phyloP scores from a whole-genome alignment of 2,329 filamentous ascomycete species.

The Aspergillus calidoustus region DNA sequence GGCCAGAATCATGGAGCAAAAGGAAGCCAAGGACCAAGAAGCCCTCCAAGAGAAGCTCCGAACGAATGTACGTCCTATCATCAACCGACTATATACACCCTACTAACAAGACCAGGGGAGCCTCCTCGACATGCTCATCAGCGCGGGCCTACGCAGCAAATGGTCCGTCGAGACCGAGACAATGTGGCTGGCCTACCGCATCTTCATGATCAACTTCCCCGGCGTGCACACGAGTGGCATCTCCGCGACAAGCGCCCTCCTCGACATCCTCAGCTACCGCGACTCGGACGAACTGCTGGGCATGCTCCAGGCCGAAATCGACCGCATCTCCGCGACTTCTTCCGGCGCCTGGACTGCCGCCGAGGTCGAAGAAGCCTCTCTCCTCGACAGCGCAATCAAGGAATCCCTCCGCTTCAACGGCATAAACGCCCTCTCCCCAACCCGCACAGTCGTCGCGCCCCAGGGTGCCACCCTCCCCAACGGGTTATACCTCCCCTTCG shows the following conservation, averaged over 20 bases:
- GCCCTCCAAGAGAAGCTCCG: conserved; percentile 15
- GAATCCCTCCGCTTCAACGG: conserved; percentile 22
- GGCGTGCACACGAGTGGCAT: conserved; percentile 23
- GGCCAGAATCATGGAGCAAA: conserved; percentile 16
- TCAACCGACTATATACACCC: neutral
- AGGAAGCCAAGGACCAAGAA: conserved; percentile 2
- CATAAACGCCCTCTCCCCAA: conserved; percentile 22
- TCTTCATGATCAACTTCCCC: conserved; percentile 24
- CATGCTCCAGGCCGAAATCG: conserved; percentile 14
- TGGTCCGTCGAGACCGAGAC: conserved; percentile 20
- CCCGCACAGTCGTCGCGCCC: conserved; percentile 18
- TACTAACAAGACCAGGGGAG: conserved; percentile 10
- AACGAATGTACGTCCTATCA: neutral
- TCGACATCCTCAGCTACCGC: conserved; percentile 18
- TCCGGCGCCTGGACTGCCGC: conserved; percentile 16
- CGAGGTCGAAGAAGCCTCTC: conserved; percentile 10
- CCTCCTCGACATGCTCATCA: conserved; percentile 21
- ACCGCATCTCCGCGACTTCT: conserved; percentile 7
- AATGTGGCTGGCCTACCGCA: conserved; percentile 21
- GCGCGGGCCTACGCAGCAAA: conserved; percentile 19
- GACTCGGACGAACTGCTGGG: conserved; percentile 5
- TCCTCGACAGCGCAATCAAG: conserved; percentile 21
- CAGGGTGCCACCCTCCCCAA: conserved; percentile 15
- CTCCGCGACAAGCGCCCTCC: conserved; percentile 19
- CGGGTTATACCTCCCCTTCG: conserved; percentile 18